Evolutionary conservation across 495 filamentous ascomycete genomes (phyloP).

Genomic region (Hypomontagnella submonticulosa): DNA sequence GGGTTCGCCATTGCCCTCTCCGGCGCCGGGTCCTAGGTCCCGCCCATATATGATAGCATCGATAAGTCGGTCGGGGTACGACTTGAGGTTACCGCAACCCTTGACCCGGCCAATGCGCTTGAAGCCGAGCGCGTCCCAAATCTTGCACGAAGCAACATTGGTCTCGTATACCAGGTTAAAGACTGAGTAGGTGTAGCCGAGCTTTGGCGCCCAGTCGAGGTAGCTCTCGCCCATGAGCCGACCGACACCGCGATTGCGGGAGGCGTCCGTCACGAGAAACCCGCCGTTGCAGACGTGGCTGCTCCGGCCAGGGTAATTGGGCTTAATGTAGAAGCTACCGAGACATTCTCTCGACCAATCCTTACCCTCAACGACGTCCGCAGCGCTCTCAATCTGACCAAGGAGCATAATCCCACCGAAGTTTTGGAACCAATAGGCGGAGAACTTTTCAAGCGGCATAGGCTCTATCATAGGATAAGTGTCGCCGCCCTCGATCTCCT

Average conservation of each 20-base stretch:
- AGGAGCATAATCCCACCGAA: slow-evolving; percentile 95
- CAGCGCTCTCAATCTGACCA: slow-evolving; percentile 72
- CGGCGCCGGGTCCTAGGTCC: slow-evolving; percentile 66
- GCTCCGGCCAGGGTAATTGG: slow-evolving; percentile 95
- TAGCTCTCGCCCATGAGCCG: slow-evolving; percentile 94
- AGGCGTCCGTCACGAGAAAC: slow-evolving; percentile 90
- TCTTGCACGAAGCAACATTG: slow-evolving; percentile 91
- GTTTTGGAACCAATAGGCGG: slow-evolving; percentile 93
- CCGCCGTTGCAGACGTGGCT: slow-evolving; percentile 97
- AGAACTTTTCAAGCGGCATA: slow-evolving; percentile 79
- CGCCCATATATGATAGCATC: slow-evolving; percentile 98
- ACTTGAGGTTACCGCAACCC: slow-evolving; percentile 84
- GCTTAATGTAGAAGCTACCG: slow-evolving; percentile 96
- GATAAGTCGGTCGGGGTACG: slow-evolving; percentile 80
- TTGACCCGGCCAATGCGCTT: slow-evolving; percentile 95
- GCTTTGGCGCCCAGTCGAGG: slow-evolving; percentile 91
- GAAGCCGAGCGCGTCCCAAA: slow-evolving; percentile 98
- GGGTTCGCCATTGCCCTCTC: slow-evolving; percentile 66
- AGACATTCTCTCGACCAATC: slow-evolving; percentile 90
- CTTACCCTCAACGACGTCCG: slow-evolving; percentile 70
- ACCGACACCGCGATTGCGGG: slow-evolving; percentile 90
- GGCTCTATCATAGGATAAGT: slow-evolving; percentile 93
- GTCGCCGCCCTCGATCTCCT: slow-evolving; percentile 95
- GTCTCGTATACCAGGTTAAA: slow-evolving; percentile 99
- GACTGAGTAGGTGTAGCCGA: slow-evolving; percentile 95